Conservation (phyloP, 2,329 filamentous ascomycete species). For the Fusarium sp. region DNA sequence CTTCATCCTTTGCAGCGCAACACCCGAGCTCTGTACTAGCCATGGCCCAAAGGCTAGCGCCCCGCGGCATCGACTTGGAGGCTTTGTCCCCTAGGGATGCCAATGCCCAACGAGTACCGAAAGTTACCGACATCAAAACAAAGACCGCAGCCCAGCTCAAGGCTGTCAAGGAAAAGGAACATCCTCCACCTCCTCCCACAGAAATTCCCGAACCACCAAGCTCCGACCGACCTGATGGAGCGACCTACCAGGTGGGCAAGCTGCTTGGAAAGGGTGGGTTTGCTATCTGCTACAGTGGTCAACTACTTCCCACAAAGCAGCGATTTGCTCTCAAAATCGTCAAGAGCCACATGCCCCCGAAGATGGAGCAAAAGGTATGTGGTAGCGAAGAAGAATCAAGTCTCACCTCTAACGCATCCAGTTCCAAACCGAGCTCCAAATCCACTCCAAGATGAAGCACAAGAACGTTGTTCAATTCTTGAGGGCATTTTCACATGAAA, state of each 20-base stretch:
- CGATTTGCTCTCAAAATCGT: constrained; percentile 85
- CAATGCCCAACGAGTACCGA: constrained; percentile 69
- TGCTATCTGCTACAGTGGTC: constrained; percentile 82
- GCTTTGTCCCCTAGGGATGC: constrained; percentile 74
- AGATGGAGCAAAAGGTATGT: constrained; percentile 85
- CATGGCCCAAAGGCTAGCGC: constrained; percentile 64
- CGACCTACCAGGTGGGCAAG: constrained; percentile 79
- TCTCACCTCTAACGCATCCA: constrained; percentile 50
- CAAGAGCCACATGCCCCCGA: constrained; percentile 83
- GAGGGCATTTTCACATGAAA: constrained; percentile 90
- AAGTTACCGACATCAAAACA: constrained; percentile 63
- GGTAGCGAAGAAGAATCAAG: background rate
- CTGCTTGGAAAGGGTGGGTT: constrained; percentile 86
- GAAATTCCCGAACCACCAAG: constrained; percentile 74
- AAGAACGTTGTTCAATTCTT: constrained; percentile 97
- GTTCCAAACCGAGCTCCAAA: constrained; percentile 90
- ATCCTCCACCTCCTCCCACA: constrained; percentile 73
- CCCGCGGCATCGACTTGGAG: constrained; percentile 68
- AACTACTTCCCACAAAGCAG: constrained; percentile 74
- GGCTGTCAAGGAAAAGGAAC: constrained; percentile 74
- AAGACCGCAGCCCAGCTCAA: constrained; percentile 67
- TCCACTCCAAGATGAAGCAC: constrained; percentile 97
- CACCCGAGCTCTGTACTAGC: constrained; percentile 15
- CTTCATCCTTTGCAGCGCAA: constrained; percentile 2
- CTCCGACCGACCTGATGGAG: constrained; percentile 75